Percentiles rank a stretch among this genome's conserved stretches.
These are phyloP conservation scores for Pouteria glomerata DNA, from an alignment of 148 eudicot species.

Conservation along the genomic window DNA sequence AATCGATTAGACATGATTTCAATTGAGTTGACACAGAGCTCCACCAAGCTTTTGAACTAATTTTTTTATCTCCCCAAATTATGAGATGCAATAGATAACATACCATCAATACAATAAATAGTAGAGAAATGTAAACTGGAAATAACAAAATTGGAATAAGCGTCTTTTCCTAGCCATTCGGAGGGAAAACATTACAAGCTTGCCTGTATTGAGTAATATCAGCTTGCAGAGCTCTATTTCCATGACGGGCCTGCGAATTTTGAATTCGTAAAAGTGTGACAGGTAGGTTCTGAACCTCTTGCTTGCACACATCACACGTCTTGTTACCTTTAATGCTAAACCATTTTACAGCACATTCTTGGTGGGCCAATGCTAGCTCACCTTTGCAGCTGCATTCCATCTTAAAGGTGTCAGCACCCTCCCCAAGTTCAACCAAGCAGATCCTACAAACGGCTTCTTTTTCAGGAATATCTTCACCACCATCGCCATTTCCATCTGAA, in stretches of 20 bases:
- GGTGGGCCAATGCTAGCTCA: conserved; percentile 90
- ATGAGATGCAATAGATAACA: not conserved
- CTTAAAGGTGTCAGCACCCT: conserved; percentile 78
- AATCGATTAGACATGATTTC: not conserved
- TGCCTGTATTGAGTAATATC: conserved; percentile 63
- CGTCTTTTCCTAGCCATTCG: not conserved
- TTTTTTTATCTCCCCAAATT: not conserved
- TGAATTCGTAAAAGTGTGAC: conserved; percentile 88
- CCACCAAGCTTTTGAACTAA: conserved; percentile 1
- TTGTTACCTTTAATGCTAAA: conserved; percentile 96
- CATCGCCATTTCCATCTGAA: conserved; percentile 49
- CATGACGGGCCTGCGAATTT: conserved; percentile 32
- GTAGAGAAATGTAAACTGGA: not conserved
- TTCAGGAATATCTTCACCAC: conserved; percentile 70
- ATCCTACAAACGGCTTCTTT: conserved; percentile 99
- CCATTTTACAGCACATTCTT: conserved; percentile 95
- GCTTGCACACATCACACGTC: conserved; percentile 86
- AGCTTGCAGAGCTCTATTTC: conserved; percentile 34
- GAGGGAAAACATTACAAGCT: conserved; percentile 19
- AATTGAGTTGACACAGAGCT: not conserved
- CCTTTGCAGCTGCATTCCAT: conserved; percentile 99
- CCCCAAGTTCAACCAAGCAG: conserved; percentile 81
- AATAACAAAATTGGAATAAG: not conserved
- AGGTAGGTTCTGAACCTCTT: conserved; percentile 86
- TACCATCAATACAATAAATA: not conserved